phyloP scores from a whole-genome alignment of 192 early-diverging fungal genomes.

The Umbelopsis sp. region DNA sequence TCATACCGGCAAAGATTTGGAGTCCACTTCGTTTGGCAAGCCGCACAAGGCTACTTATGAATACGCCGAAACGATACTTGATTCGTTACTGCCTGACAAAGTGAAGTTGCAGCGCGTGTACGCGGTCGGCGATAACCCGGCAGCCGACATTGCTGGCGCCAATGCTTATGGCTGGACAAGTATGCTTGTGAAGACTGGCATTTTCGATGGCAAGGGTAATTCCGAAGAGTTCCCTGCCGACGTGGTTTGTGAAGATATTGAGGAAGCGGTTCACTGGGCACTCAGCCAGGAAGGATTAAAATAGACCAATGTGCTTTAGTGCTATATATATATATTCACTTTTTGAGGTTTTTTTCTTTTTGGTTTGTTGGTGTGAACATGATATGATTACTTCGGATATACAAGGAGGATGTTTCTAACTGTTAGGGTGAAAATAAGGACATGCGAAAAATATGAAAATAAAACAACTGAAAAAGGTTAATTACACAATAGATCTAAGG shows the following conservation, averaged over 20 bases:
- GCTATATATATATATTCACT: no score
- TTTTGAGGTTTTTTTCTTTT: no score
- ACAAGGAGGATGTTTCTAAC: no score
- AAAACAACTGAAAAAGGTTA: no score
- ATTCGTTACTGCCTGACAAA: slow-evolving; percentile 14
- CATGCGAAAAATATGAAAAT: neutral
- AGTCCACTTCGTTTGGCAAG: slow-evolving; percentile 82
- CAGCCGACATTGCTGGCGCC: slow-evolving; percentile 76
- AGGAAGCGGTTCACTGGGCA: slow-evolving; percentile 63
- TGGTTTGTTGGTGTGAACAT: no score
- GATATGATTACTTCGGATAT: no score
- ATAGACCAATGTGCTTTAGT: neutral
- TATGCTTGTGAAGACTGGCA: slow-evolving; percentile 72
- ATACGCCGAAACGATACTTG: slow-evolving; percentile 61
- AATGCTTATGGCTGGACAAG: slow-evolving; percentile 74
- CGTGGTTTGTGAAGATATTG: slow-evolving; percentile 62
- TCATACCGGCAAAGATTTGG: slow-evolving; percentile 50
- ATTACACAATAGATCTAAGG: neutral
- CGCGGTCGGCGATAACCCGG: slow-evolving; percentile 71
- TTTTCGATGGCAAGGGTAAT: slow-evolving; percentile 62
- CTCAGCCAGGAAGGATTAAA: slow-evolving; percentile 24
- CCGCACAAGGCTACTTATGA: slow-evolving; percentile 76
- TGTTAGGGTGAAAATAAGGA: no score
- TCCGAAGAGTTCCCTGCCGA: slow-evolving; percentile 57
- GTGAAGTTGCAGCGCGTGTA: slow-evolving; percentile 35